Base-by-base conservation (phyloP, 1,284 basidiomycete species). In the Moesziomyces antarcticus region DNA sequence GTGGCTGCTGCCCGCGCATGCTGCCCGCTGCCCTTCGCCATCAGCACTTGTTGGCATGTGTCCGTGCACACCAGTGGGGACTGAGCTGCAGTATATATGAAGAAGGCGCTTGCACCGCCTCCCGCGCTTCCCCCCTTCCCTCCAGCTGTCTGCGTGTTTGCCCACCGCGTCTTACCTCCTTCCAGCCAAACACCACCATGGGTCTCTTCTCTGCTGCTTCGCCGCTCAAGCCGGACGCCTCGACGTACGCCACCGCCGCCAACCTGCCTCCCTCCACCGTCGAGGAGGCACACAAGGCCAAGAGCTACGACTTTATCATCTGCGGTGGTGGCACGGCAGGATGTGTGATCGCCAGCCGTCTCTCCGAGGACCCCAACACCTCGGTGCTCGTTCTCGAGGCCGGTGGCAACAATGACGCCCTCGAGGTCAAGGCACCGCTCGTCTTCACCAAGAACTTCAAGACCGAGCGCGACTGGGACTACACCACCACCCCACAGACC, bases 291-390 rank as follows among this genome's bases (percentile, higher is more conserved):
- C 59, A 59, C 33, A 67, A 70, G 52, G 68, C 67, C 9, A 70
- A 62, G 46, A 59, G 52, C 45, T 75, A 75, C 60, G 73, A 75
- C 42, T 75, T 63, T 40, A 65, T 80, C 62, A 66, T 80, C 51
- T 61, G 78, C 33, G 79, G 79, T 20, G 75, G 59, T 21, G 78
- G 78, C 20, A 80, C 78, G 0, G 78, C 78, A 3, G 79, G 79
- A n/a, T 75, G 71, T 21, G 77, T 75, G 9, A 54, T 81, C 7
- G 78, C 79, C 20, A 60, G 50, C 46, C 62, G 79, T 24, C 70
- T 81, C 40, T 66, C 61, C 22, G 78, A 79, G 37, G 61, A 81
- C 33, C 59, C 72, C 41, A 66, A 62, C 41, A 65, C 72, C 43
- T 59, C 58, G 11, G 79, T 81, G 27, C 67, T 75, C 37, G 67